Evolutionary conservation across 345 rosid species (phyloP), one percentile per base, ranked within the genome.

Genomic region (Geranium rotundifolium): DNA sequence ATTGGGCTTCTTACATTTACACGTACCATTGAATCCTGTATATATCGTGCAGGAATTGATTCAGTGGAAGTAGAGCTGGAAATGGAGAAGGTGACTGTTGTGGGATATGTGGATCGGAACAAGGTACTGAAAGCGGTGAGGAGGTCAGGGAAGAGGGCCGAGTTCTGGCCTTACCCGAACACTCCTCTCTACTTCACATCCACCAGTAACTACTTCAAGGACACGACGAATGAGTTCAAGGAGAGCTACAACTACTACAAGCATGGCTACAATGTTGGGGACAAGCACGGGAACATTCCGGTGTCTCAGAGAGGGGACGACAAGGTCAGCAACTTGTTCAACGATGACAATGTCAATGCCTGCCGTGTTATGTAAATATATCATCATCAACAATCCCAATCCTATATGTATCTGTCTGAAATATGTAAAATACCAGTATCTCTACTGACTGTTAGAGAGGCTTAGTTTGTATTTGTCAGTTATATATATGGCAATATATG

Each of bases 141-240:
- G 62, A 84, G 96, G 69, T 80, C 83, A 0, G 95, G 98, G n/a
- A 89, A 89, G 76, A 82, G 92, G 73, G 98, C 92, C 0, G 98
- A 91, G 70, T 91, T 91, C 71, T 91, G 92, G 92, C 98, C 96
- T 0, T 89, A 85, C 71, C 96, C 98, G 1, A 63, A 91, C n/a
- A 77, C 78, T 13, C 95, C 98, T 1, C 69, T 86, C 65, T 88
- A 88, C 87, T 91, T 88, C 79, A 91, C 95, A 23, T 66, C 87
- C 0, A 41, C 89, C 17, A 72, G 59, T 30, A 29, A 81, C 57
- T 91, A 91, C 66, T 91, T 80, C 75, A 76, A 65, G 58, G 98
- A 91, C 80, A 90, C 96, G 9, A 81, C 92, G 1, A 69, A 73
- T 15, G 95, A 91, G 67, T 91, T 82, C 80, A 89, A 77, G 69